Base-by-base conservation (phyloP, 2,329 filamentous ascomycete genomes). In the Alternaria triticimaculans region DNA sequence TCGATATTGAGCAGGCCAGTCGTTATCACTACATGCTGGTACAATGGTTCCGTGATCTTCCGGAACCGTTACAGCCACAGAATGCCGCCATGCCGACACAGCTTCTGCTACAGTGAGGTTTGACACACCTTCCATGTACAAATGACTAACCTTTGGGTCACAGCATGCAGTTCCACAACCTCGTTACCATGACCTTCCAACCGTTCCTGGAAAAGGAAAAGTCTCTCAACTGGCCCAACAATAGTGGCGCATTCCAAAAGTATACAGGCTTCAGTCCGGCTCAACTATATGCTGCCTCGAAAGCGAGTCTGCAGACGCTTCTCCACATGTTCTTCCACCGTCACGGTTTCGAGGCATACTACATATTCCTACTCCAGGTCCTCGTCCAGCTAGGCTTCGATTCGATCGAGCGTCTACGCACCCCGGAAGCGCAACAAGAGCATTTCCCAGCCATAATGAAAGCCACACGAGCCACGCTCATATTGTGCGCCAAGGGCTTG, bases 401-500 rank as follows among this genome's bases (percentile, higher is more conserved):
- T 15, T 45, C 59, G 9, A 11, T 56, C 18, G 51, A 46, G 37
- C 49, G 55, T 43, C 18, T 54, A 6, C 46, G 55, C 30, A 41
- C 37, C 11, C 48, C 49, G 2, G 55, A 63, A 25, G 55, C 48
- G 15, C 30, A 53, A n/a, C 41, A 53, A 25, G 3, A 56, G n/a
- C 48, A 30, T 18, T 48, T 49, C 21, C 25, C 49, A 20, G 23
- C 58, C 18, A 20, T 55, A 14, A 60, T 50, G 46, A 60, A 63
- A 49, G 63, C 63, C 1, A 45, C 58, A 33, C 49, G 61, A 49
- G 51, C 57, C 20, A 64, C 57, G 3, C 54, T 64, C 5, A 54
- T 64, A 21, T 25, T 66, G 18, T 66, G 61, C 33, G 61, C 49
- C 25, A 66, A 64, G 41, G 61, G 57, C 5, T 51, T 66, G 41